Conservation (phyloP, 129 eudicot genomes). For the Centella asiatica region DNA sequence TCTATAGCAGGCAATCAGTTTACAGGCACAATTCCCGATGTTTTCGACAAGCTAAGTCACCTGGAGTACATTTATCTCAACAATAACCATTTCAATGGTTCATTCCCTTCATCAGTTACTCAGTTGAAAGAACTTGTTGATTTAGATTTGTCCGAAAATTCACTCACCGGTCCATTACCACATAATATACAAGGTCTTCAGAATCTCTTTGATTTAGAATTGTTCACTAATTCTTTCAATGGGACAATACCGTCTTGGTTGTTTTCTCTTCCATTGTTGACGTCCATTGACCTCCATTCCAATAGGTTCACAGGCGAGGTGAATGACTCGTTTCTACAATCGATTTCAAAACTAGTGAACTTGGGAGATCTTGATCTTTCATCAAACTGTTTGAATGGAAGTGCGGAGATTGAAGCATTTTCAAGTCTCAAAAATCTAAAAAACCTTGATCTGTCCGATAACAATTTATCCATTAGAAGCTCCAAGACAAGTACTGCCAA, state of each 20-base stretch:
- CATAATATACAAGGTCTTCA: background rate
- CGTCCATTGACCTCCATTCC: background rate
- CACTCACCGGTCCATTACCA: background rate
- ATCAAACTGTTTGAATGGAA: background rate
- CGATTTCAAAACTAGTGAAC: background rate
- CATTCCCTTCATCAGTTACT: conserved; percentile 2
- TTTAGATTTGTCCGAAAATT: background rate
- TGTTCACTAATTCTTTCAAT: background rate
- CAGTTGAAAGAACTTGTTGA: background rate
- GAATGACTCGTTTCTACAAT: background rate
- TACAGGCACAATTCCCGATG: conserved; percentile 11
- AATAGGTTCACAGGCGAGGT: background rate
- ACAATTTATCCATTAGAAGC: background rate
- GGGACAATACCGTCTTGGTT: conserved; percentile 8
- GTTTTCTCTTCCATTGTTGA: conserved; percentile 4
- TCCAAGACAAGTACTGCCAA: background rate
- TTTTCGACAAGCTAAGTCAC: background rate
- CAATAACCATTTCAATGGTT: conserved; percentile 1
- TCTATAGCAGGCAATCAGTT: background rate
- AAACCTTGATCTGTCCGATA: background rate
- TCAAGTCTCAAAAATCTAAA: background rate
- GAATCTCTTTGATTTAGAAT: background rate
- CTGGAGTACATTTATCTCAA: background rate
- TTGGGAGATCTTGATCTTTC: background rate
- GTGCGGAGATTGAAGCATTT: background rate